Base-by-base conservation (phyloP, 148 eudicot genomes). In the Suaeda aralocaspica region DNA sequence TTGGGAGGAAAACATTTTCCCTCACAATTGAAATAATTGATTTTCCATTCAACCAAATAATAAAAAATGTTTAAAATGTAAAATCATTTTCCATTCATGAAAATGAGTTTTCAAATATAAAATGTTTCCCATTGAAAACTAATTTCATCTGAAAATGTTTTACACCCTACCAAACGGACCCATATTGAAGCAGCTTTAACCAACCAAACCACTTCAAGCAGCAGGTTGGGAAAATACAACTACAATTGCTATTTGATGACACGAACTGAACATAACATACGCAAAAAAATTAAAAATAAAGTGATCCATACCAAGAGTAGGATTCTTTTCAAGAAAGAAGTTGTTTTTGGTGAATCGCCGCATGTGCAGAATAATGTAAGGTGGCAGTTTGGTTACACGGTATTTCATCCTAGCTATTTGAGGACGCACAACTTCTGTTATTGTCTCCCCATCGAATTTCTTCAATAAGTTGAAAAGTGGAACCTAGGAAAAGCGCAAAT, bases 341-440 rank as follows among this genome's bases (percentile, higher is more conserved):
- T 94, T 94, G 85, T 95, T 95, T 78, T 84, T 91, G 24, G 99
- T 95, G 74, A 95, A 95, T 57, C 99, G 87, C 8, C 93, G 97
- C 99, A 95, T 89, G 75, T 95, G 97, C 57, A 95, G 87, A 75
- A 95, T 86, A 46, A 95, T 78, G 80, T 95, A 95, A 15, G 89
- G 87, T 62, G 99, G 99, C 79, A 95, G 80, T 76, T 84, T 88
- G 64, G 91, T 91, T 34, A 95, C 92, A 57, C 97, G 97, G 65
- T 95, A 95, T 75, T 85, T 89, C 97, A 89, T 87, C 80, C 97
- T 87, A 50, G 99, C 96, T 65, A 88, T 68, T 70, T 77, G 88
- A 78, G 99, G 97, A 11, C 97, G 92, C 70, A 94, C 97, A 69
- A 91, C 99, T 80, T 95, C 99, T 48, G 97, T 91, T 28, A 95